A percentile compares a stretch with the other conserved stretches of the same genome.
Evolutionary conservation across 2,329 filamentous ascomycete genomes (phyloP).

Genomic region (Amylocarpus encephaloides): DNA sequence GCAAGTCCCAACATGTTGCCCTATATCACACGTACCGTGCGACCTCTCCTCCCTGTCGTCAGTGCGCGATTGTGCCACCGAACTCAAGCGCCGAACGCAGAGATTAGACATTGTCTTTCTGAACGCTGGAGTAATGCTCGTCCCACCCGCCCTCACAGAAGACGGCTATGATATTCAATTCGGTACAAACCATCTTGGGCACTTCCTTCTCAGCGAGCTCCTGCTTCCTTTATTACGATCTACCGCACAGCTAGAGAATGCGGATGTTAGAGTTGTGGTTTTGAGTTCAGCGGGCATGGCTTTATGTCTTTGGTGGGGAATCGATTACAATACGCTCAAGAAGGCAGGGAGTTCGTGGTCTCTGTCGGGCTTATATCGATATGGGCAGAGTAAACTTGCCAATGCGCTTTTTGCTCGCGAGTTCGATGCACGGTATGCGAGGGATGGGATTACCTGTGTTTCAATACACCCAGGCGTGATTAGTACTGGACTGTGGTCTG

Average conservation of each 20-base stretch:
- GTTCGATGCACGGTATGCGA: slow-evolving; percentile 34
- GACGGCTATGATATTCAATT: slow-evolving; percentile 46
- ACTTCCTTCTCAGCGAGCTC: slow-evolving; percentile 39
- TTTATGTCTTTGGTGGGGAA: slow-evolving; percentile 10
- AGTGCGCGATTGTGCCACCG: slow-evolving; percentile 36
- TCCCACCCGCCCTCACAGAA: slow-evolving; percentile 33
- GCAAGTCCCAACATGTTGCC: slow-evolving; percentile 18
- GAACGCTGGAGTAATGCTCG: slow-evolving; percentile 41
- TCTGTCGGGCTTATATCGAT: slow-evolving; percentile 31
- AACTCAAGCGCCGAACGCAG: slow-evolving; percentile 31
- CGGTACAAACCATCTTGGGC: slow-evolving; percentile 44
- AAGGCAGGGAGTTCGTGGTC: slow-evolving; percentile 14
- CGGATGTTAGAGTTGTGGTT: slow-evolving; percentile 20
- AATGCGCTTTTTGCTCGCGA: slow-evolving; percentile 39
- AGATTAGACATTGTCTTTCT: slow-evolving; percentile 41
- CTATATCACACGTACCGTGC: slow-evolving; percentile 35
- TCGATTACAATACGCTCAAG: slow-evolving; percentile 31
- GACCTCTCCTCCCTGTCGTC: slow-evolving; percentile 41
- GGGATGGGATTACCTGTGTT: slow-evolving; percentile 29
- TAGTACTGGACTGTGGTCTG: slow-evolving; percentile 30
- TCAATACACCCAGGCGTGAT: slow-evolving; percentile 38
- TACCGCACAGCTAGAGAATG: slow-evolving; percentile 17
- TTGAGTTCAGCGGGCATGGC: slow-evolving; percentile 14
- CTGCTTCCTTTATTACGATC: slow-evolving; percentile 32
- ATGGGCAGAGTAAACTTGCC: slow-evolving; percentile 42